A percentile compares a stretch with the other conserved stretches of the same genome.
These are phyloP conservation scores for Bryoerythrophyllum caledonicum DNA, from an alignment of 225 moss, liverwort and hornwort species.

Conservation along the genomic window DNA sequence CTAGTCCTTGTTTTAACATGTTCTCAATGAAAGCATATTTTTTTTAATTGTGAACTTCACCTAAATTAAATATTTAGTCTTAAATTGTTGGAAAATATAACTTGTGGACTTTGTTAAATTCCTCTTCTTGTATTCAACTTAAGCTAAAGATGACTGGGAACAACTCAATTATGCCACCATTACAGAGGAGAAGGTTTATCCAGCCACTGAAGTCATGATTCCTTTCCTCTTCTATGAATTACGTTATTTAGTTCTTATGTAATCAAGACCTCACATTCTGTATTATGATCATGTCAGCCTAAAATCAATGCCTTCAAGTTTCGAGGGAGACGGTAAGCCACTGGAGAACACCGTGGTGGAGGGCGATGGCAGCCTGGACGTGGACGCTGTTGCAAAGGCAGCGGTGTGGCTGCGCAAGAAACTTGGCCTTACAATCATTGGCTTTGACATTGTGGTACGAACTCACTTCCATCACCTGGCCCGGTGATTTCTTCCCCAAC, in stretches of 20 bases:
- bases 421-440: constrained; percentile 81
- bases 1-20: no score
- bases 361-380: constrained; percentile 56
- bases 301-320: constrained; percentile 70
- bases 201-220: background rate
- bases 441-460: constrained; percentile 89
- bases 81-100: no score
- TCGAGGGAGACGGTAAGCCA: constrained; percentile 41
- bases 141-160: no score
- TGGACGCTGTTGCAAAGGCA: constrained; percentile 62
- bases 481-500: no score
- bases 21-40: no score
- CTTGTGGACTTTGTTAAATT: no score
- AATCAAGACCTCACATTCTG: background rate
- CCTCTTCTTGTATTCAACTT: no score
- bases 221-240: no score
- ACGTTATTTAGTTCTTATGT: background rate
- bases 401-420: constrained; percentile 65
- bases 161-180: no score
- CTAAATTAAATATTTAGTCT: no score
- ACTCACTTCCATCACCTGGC: background rate
- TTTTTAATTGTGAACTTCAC: no score
- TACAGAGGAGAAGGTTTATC: no score
- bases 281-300: constrained; percentile 38
- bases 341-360: constrained; percentile 45